These are phyloP conservation scores for Komagataella pseudopastoris DNA, from an alignment of 805 yeast species.

Conservation along the genomic window DNA sequence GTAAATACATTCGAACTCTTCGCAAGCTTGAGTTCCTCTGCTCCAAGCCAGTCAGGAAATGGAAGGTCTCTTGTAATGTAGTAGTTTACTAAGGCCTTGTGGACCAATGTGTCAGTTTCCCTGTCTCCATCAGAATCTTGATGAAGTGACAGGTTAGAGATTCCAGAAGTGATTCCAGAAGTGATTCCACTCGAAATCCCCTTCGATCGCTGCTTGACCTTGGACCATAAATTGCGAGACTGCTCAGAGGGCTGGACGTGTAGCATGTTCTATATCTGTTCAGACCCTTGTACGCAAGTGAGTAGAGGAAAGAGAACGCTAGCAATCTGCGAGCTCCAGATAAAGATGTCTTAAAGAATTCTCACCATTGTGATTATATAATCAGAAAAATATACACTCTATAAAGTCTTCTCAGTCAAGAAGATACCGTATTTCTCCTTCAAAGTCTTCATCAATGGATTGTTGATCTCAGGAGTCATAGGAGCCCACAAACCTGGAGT, in stretches of 20 bases:
- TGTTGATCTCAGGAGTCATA: slow-evolving; percentile 77
- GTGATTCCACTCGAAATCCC: slow-evolving; percentile 2
- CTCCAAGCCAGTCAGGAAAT: slow-evolving; percentile 18
- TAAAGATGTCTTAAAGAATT: background rate
- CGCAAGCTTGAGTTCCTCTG: background rate
- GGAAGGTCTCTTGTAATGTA: slow-evolving; percentile 10
- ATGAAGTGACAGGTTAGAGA: background rate
- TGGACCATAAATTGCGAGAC: slow-evolving; percentile 6
- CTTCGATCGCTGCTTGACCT: slow-evolving; percentile 6
- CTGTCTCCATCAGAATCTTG: slow-evolving; percentile 20
- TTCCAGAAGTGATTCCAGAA: background rate
- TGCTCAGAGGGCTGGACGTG: slow-evolving; percentile 1
- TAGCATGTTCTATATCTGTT: background rate
- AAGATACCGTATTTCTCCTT: slow-evolving; percentile 82
- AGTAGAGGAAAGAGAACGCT: background rate
- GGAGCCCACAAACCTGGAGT: slow-evolving; percentile 89
- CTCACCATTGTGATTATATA: background rate
- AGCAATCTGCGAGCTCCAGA: background rate
- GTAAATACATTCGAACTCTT: background rate
- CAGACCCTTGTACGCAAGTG: background rate
- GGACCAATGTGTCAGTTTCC: slow-evolving; percentile 19
- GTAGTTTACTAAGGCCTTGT: slow-evolving; percentile 15
- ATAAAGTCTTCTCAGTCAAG: slow-evolving; percentile 76
- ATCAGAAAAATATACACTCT: slow-evolving; percentile 2
- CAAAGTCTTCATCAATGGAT: slow-evolving; percentile 82